Conservation (phyloP, 208 protist genomes). For the Leishmania aethiopica region DNA sequence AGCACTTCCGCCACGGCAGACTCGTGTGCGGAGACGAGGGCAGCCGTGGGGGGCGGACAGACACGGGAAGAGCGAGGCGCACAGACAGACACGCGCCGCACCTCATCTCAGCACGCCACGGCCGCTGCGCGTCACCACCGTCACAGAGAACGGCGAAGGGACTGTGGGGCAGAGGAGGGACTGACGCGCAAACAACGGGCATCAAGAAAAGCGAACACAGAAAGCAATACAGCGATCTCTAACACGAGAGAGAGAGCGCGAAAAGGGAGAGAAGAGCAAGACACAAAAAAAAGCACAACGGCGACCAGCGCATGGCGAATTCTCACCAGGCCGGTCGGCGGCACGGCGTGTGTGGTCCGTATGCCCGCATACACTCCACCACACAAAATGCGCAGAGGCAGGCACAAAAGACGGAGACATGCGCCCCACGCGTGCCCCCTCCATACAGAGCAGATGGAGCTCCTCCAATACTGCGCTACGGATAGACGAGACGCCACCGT, state of each 20-base stretch:
- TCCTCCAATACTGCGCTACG: neutral
- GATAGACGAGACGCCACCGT: neutral
- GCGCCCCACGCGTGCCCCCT: neutral
- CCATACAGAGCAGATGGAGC: neutral
- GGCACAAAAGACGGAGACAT: neutral
- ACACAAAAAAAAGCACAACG: neutral
- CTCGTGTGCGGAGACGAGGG: neutral
- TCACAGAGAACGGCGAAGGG: neutral
- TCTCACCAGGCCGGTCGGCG: neutral
- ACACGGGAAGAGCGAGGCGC: neutral
- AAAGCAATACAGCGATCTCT: neutral
- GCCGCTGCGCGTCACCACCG: slow-evolving; percentile 1
- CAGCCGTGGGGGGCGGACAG: neutral
- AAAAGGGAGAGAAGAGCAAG: neutral
- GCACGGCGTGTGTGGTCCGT: neutral
- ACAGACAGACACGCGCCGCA: neutral
- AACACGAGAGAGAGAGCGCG: neutral
- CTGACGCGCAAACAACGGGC: neutral
- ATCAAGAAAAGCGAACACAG: neutral
- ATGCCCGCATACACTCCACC: neutral
- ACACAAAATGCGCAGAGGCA: neutral
- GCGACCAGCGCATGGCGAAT: neutral
- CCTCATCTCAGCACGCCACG: neutral
- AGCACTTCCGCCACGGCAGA: neutral
- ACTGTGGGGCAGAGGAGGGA: neutral